Evolutionary conservation across 2,329 filamentous ascomycete species (phyloP), one percentile per base, ranked within the genome.

Genomic region (Ustulina deusta): DNA sequence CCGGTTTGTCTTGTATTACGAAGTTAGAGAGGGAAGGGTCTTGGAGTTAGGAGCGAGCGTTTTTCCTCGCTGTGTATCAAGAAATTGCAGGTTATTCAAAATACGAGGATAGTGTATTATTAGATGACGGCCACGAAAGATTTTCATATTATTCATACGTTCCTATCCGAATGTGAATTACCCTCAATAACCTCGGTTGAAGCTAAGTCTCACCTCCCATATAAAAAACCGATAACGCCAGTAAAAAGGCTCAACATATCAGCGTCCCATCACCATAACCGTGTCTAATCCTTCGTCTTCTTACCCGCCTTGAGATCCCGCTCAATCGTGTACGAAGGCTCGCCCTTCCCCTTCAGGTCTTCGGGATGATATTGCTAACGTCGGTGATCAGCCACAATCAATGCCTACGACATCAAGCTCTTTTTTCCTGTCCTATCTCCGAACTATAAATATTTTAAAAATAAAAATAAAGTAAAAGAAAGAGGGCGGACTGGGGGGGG

Each of bases 341-440:
- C 92, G 51, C 91, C 91, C 80, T 96, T 93, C 75, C 93, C 93
- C 79, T 95, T 94, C 70, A 93, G 85, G 75, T 97, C 93, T 51
- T 91, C 87, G 6, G 91, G 90, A 63, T 88, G 87, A 78, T 97
- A 96, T 73, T 87, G 77, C 87, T 90, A 20, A 36, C 11, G 13
- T 42, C 5, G 6, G 38, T 6, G 4, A 40, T 63, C 25, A 58
- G 61, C 32, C 20, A 34, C n/a, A 27, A 34, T 13, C n/a, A n/a
- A n/a, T n/a, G 1, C 10, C 42, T 32, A 46, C 5, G 42, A 46
- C 42, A 22, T 10, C 7, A 11, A 9, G 2, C 13, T 17, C 46
- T 49, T 17, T 49, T 22, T 40, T 40, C 36, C 36, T 17, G 6
- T 11, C 34, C 34, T 36, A 6, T 36, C 34, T 36, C 34, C 11